Percentiles rank a stretch among this genome's conserved stretches.
Conservation (phyloP, 78 protist species). For the Cyanophora paradoxa region DNA sequence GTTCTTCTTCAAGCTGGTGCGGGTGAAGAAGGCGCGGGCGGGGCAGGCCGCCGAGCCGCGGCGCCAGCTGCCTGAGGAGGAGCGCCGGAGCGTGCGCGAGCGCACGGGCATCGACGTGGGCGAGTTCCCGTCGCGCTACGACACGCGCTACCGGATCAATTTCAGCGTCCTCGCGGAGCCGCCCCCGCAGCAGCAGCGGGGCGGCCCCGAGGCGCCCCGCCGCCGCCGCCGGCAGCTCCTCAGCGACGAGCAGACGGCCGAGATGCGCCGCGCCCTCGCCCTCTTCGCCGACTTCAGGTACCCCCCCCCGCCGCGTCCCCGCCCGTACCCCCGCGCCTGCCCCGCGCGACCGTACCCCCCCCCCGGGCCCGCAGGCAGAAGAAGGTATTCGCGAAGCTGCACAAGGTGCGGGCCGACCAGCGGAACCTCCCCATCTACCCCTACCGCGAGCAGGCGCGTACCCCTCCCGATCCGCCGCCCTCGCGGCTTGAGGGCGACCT, state of each 20-base stretch:
- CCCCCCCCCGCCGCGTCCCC: neutral
- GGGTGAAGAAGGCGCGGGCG: too few relatives aligned
- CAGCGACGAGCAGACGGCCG: slow-evolving; percentile 1
- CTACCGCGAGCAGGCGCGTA: neutral
- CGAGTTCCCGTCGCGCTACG: slow-evolving; percentile 12
- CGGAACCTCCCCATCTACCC: slow-evolving; percentile 4
- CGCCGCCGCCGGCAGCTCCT: neutral
- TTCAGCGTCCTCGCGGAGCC: neutral
- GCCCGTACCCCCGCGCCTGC: neutral
- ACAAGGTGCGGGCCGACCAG: neutral
- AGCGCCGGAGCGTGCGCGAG: too few relatives aligned
- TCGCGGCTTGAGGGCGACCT: too few relatives aligned
- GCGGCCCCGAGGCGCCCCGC: too few relatives aligned
- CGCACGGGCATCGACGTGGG: too few relatives aligned
- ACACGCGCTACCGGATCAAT: slow-evolving; percentile 21
- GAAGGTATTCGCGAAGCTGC: neutral
- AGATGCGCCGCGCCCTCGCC: neutral
- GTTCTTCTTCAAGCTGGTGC: too few relatives aligned
- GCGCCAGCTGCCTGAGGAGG: too few relatives aligned
- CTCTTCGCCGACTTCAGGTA: slow-evolving; percentile 13
- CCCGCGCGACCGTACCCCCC: too few relatives aligned
- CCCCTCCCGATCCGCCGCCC: neutral
- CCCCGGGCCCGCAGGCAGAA: neutral
- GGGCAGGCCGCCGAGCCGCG: too few relatives aligned
- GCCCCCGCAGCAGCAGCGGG: too few relatives aligned